These are phyloP conservation scores for Auricularia auricula-judae DNA, from an alignment of 768 basidiomycete genomes.

Conservation along the genomic window DNA sequence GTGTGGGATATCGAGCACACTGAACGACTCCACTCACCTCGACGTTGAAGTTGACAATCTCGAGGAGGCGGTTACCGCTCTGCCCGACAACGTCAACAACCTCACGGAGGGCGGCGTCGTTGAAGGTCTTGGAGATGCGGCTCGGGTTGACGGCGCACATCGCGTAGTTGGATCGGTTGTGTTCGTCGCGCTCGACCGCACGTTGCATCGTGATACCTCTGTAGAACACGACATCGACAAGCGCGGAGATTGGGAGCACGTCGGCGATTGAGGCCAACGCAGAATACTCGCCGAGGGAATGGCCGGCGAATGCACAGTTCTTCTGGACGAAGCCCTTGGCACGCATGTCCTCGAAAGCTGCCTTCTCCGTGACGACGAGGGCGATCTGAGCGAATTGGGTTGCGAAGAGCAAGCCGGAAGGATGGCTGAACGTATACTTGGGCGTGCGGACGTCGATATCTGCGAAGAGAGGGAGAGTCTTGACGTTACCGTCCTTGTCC, in stretches of 20 bases:
- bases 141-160: constrained; percentile 99
- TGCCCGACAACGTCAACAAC: constrained; percentile 86
- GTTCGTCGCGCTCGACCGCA: constrained; percentile 89
- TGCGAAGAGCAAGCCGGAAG: constrained; percentile 87
- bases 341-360: constrained; percentile 97
- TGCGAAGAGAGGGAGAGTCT: constrained; percentile 90
- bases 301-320: constrained; percentile 90
- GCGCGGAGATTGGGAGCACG: constrained; percentile 85
- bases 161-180: constrained; percentile 91
- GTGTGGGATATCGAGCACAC: too few species aligned
- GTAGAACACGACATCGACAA: constrained; percentile 98
- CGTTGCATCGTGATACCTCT: constrained; percentile 99
- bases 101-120: constrained; percentile 89
- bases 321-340: constrained; percentile 90
- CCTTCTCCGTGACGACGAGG: constrained; percentile 95
- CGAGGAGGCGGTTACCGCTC: constrained; percentile 70
- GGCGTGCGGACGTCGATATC: constrained; percentile 93
- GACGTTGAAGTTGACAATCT: constrained; percentile 96
- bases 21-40: constrained; percentile 37
- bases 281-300: constrained; percentile 97
- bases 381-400: constrained; percentile 99
- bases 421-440: constrained; percentile 97
- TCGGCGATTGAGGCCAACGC: constrained; percentile 96
- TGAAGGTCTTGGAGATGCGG: constrained; percentile 89
- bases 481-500: constrained; percentile 92